phyloP scores from a whole-genome alignment of 345 rosid genomes.

The Triadica sebifera region DNA sequence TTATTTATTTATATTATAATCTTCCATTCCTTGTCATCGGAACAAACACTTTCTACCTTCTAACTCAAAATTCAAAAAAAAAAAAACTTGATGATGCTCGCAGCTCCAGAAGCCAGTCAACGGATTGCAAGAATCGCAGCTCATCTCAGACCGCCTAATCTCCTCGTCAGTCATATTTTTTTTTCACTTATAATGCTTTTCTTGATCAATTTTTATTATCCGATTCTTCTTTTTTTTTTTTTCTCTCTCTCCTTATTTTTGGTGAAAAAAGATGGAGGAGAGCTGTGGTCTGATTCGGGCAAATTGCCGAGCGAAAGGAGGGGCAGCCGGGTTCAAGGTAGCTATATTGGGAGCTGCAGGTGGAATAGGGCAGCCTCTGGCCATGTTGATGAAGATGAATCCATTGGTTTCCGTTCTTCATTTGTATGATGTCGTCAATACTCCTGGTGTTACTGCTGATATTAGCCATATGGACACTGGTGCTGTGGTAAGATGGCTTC shows the following conservation, averaged over 20 bases:
- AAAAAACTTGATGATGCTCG: neutral
- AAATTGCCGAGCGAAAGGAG: constrained; percentile 85
- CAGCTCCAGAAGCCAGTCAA: constrained; percentile 30
- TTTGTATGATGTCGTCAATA: constrained; percentile 86
- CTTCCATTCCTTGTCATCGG: neutral
- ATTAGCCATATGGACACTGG: constrained; percentile 96
- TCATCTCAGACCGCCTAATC: constrained; percentile 63
- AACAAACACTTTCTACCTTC: neutral
- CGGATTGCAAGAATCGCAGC: constrained; percentile 78
- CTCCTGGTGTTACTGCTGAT: constrained; percentile 94
- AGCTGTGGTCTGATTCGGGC: constrained; percentile 43
- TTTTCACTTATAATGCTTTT: neutral
- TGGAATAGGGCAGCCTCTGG: constrained; percentile 93
- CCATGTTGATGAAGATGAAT: constrained; percentile 93
- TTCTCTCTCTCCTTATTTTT: neutral
- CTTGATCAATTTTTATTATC: neutral
- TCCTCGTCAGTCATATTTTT: constrained; percentile 30
- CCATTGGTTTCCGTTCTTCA: constrained; percentile 94
- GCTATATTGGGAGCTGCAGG: constrained; percentile 96
- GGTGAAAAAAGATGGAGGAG: constrained; percentile 39
- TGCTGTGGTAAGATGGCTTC: constrained; percentile 59
- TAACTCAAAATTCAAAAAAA: too few species aligned
- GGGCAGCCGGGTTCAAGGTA: constrained; percentile 82
- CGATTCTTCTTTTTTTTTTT: neutral
- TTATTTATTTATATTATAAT: neutral